Evolutionary conservation across 2,329 filamentous ascomycete genomes (phyloP).

Genomic region (Plenodomus tracheiphilus): DNA sequence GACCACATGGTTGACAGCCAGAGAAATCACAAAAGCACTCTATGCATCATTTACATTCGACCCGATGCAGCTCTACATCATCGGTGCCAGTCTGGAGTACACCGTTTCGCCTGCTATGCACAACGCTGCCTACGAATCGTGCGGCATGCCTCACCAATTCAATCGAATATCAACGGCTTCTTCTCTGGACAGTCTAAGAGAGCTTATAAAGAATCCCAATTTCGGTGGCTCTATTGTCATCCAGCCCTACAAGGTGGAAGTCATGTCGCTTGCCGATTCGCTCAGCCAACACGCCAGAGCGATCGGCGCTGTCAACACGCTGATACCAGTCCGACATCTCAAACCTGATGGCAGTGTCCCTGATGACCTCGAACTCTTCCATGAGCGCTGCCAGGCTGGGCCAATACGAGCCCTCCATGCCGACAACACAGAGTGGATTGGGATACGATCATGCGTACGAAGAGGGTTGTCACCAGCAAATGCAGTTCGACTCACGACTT

Average conservation of each 20-base stretch:
- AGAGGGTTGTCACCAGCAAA: slow-evolving; percentile 73
- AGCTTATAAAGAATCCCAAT: slow-evolving; percentile 64
- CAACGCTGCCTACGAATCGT: slow-evolving; percentile 66
- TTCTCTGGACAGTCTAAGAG: slow-evolving; percentile 64
- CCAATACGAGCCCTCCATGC: slow-evolving; percentile 72
- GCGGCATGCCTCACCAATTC: slow-evolving; percentile 71
- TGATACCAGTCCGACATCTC: slow-evolving; percentile 69
- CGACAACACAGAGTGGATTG: slow-evolving; percentile 82
- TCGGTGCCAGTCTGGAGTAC: slow-evolving; percentile 72
- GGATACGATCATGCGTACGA: slow-evolving; percentile 72
- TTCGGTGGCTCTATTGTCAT: slow-evolving; percentile 75
- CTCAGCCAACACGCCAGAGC: slow-evolving; percentile 73
- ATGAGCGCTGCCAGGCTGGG: slow-evolving; percentile 65
- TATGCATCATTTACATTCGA: slow-evolving; percentile 70
- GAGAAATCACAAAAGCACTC: slow-evolving; percentile 66
- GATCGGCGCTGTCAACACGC: slow-evolving; percentile 76
- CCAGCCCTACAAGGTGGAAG: slow-evolving; percentile 74
- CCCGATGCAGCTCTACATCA: slow-evolving; percentile 71
- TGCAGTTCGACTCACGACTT: slow-evolving; percentile 56
- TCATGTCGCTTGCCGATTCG: slow-evolving; percentile 65
- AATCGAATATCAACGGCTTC: slow-evolving; percentile 65
- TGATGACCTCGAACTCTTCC: slow-evolving; percentile 56
- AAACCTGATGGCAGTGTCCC: slow-evolving; percentile 61
- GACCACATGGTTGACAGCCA: slow-evolving; percentile 60
- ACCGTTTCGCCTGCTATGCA: slow-evolving; percentile 80